phyloP scores from a whole-genome alignment of 768 basidiomycete species.

The Boletellus emodensis region DNA sequence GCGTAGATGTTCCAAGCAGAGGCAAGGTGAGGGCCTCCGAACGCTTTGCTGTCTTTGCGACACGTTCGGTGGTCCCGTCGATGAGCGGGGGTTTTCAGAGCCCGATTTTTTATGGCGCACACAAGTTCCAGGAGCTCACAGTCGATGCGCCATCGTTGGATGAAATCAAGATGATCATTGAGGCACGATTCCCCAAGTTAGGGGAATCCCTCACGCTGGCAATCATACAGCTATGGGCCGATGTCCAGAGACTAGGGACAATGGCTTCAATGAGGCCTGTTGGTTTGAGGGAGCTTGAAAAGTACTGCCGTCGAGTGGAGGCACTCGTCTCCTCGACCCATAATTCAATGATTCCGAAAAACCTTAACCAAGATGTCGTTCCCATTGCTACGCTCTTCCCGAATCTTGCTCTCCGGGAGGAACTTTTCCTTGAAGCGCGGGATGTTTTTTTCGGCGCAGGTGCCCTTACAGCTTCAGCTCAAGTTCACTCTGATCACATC shows the following conservation, averaged over 20 bases:
- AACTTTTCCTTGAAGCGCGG: constrained; percentile 81
- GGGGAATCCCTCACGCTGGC: constrained; percentile 43
- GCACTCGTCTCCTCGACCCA: constrained; percentile 50
- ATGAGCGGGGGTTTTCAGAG: constrained; percentile 45
- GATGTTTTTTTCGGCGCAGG: constrained; percentile 90
- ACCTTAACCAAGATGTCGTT: constrained; percentile 18
- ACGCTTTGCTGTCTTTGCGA: constrained; percentile 85
- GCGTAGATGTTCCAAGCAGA: constrained; percentile 68
- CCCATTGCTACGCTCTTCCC: constrained; percentile 50
- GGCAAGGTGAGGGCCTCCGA: constrained; percentile 73
- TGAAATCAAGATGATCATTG: constrained; percentile 71
- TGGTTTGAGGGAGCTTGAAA: constrained; percentile 78
- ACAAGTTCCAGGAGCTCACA: constrained; percentile 74
- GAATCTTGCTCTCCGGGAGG: constrained; percentile 77
- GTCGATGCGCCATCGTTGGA: constrained; percentile 55
- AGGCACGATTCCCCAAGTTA: constrained; percentile 61
- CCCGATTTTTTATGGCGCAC: constrained; percentile 77
- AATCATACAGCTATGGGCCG: constrained; percentile 68
- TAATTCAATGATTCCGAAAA: constrained; percentile 40
- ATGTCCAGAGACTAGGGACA: constrained; percentile 48
- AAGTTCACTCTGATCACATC: constrained; percentile 46
- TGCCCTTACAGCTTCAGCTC: constrained; percentile 48
- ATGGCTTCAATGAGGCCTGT: constrained; percentile 54
- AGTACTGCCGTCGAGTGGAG: constrained; percentile 75
- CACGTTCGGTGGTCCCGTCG: constrained; percentile 60